A percentile compares a stretch with the other conserved stretches of the same genome.
phyloP scores from a whole-genome alignment of 2,329 filamentous ascomycete genomes.

The Talaromyces sp. region DNA sequence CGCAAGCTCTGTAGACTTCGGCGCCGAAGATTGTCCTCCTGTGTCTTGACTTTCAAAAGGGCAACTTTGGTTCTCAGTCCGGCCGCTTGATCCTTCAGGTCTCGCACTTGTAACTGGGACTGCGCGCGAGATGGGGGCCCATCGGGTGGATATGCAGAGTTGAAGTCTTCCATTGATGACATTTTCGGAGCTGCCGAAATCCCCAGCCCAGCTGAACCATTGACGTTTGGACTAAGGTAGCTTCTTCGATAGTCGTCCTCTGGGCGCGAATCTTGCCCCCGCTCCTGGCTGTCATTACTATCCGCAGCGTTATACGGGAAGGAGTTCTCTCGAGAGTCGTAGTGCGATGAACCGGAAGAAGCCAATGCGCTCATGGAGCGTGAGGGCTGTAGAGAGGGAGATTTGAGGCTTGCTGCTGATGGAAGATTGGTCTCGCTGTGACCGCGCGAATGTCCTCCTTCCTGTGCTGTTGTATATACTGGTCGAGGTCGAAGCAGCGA shows the following conservation, averaged over 20 bases:
- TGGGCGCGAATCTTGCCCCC: slow-evolving; percentile 50
- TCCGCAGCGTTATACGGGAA: slow-evolving; percentile 32
- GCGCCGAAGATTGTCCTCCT: slow-evolving; percentile 73
- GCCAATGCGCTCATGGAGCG: slow-evolving; percentile 61
- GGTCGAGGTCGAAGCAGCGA: slow-evolving; percentile 44
- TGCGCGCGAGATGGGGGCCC: slow-evolving; percentile 60
- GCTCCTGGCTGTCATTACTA: slow-evolving; percentile 27
- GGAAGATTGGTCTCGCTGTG: slow-evolving; percentile 60
- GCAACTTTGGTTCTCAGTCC: slow-evolving; percentile 83
- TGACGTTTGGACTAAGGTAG: not conserved
- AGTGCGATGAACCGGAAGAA: slow-evolving; percentile 31
- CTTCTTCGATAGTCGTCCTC: slow-evolving; percentile 46
- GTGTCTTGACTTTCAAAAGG: slow-evolving; percentile 70
- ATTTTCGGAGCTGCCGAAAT: slow-evolving; percentile 27
- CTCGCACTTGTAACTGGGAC: slow-evolving; percentile 69
- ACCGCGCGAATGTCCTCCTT: slow-evolving; percentile 55
- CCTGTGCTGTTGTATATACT: slow-evolving; percentile 34
- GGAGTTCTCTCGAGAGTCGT: slow-evolving; percentile 32
- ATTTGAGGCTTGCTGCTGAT: slow-evolving; percentile 28
- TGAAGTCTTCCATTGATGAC: slow-evolving; percentile 31
- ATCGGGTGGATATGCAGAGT: slow-evolving; percentile 34
- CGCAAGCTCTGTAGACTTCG: slow-evolving; percentile 72
- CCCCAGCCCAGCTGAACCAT: slow-evolving; percentile 20
- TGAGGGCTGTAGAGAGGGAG: slow-evolving; percentile 43
- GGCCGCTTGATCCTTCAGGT: slow-evolving; percentile 78